Conservation (phyloP, 73 alveolate species). For the Paraurostyla sp. region DNA sequence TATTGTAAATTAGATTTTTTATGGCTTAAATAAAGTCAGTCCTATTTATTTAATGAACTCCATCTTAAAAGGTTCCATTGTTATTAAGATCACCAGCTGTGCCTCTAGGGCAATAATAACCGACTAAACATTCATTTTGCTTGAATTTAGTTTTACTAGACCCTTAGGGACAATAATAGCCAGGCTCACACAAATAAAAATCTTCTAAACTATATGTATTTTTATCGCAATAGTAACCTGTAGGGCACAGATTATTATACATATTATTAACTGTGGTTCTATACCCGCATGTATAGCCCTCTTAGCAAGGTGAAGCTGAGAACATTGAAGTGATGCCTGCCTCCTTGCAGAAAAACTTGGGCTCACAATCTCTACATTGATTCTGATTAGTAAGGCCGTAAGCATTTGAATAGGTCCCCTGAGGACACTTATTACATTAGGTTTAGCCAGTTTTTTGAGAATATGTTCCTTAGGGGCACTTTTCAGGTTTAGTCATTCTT, state of each 20-base stretch:
- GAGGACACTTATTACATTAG: slow-evolving; percentile 85
- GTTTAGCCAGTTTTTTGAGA: slow-evolving; percentile 64
- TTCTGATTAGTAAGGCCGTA: slow-evolving; percentile 55
- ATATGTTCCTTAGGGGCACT: slow-evolving; percentile 86
- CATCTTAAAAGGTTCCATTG: slow-evolving; percentile 54
- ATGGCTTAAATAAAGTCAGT: background rate
- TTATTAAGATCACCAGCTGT: slow-evolving; percentile 73
- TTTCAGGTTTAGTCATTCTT: slow-evolving; percentile 70
- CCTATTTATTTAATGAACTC: background rate
- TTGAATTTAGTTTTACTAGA: slow-evolving; percentile 71
- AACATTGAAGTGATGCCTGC: slow-evolving; percentile 73
- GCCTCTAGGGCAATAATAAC: slow-evolving; percentile 83
- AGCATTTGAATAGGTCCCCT: slow-evolving; percentile 84
- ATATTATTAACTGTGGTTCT: slow-evolving; percentile 76
- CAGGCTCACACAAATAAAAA: slow-evolving; percentile 79
- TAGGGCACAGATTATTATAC: slow-evolving; percentile 71
- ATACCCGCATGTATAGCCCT: slow-evolving; percentile 82
- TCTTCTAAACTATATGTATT: slow-evolving; percentile 74
- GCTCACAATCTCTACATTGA: slow-evolving; percentile 74
- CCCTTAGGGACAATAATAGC: slow-evolving; percentile 85
- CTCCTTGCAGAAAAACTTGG: slow-evolving; percentile 62
- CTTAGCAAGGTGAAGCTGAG: slow-evolving; percentile 80
- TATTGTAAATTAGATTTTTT: background rate
- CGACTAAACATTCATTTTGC: slow-evolving; percentile 80
- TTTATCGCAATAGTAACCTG: slow-evolving; percentile 82